Evolutionary conservation across 2,329 filamentous ascomycete genomes (phyloP).

Genomic region (Phialocephala subalpina): DNA sequence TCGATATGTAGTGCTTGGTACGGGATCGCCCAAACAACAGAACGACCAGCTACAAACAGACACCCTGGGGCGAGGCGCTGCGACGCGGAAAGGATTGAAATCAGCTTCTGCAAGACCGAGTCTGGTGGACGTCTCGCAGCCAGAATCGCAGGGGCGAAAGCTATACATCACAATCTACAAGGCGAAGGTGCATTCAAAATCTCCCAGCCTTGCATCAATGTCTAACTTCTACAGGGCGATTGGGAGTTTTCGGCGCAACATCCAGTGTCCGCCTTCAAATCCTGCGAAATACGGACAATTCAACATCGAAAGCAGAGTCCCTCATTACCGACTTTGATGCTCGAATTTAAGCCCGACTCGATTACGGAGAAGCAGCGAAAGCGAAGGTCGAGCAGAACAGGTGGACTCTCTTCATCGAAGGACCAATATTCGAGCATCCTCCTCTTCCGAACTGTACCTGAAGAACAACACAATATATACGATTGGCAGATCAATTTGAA

Average conservation of each 20-base stretch:
- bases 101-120: conserved; percentile 39
- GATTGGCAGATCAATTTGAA: conserved; percentile 62
- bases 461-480: conserved; percentile 61
- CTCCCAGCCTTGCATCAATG: not conserved
- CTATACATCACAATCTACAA: conserved; percentile 46
- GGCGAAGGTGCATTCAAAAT: conserved; percentile 41
- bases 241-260: conserved; percentile 43
- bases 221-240: conserved; percentile 41
- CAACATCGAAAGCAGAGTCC: conserved; percentile 69
- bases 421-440: conserved; percentile 50
- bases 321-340: conserved; percentile 64
- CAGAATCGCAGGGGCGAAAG: conserved; percentile 26
- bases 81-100: conserved; percentile 35
- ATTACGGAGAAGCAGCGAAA: conserved; percentile 67
- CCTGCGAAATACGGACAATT: conserved; percentile 58
- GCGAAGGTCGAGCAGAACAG: conserved; percentile 69
- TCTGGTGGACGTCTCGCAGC: conserved; percentile 36
- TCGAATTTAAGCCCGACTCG: conserved; percentile 60
- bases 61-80: conserved; percentile 21
- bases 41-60: conserved; percentile 51
- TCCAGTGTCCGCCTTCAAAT: conserved; percentile 43
- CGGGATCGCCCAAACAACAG: conserved; percentile 51
- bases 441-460: conserved; percentile 62
- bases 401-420: conserved; percentile 53
- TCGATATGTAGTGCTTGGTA: conserved; percentile 66